These are phyloP conservation scores for Brassica cretica DNA, from an alignment of 345 rosid genomes.

Conservation along the genomic window DNA sequence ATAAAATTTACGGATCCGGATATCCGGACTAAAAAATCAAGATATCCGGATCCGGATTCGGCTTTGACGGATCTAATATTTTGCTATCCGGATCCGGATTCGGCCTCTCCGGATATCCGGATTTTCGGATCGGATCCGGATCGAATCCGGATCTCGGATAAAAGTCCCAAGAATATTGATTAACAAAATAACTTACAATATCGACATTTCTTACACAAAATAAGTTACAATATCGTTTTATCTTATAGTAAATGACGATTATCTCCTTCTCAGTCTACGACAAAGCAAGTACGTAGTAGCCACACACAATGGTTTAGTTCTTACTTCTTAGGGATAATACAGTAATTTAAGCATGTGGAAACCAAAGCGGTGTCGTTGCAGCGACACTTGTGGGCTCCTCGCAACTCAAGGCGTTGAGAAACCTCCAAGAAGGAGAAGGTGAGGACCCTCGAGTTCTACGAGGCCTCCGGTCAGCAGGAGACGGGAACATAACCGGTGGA, in stretches of 20 bases:
- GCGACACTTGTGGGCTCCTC: slow-evolving; percentile 56
- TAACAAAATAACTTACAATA: slow-evolving; percentile 25
- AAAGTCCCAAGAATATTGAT: too few species aligned
- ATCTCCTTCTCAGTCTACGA: background rate
- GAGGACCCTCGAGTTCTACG: slow-evolving; percentile 34
- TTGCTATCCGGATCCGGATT: too few species aligned
- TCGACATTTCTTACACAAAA: slow-evolving; percentile 17
- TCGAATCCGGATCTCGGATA: too few species aligned
- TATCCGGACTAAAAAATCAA: too few species aligned
- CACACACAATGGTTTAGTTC: background rate
- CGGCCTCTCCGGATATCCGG: too few species aligned
- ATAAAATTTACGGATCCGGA: too few species aligned
- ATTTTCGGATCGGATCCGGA: too few species aligned
- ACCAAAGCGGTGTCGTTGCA: slow-evolving; percentile 52
- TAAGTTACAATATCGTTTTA: slow-evolving; percentile 18
- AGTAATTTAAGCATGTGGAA: slow-evolving; percentile 36
- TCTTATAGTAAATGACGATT: slow-evolving; percentile 6
- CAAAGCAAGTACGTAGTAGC: slow-evolving; percentile 16
- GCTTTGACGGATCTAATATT: too few species aligned
- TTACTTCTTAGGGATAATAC: background rate
- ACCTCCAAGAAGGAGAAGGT: slow-evolving; percentile 47
- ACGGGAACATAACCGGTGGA: slow-evolving; percentile 45
- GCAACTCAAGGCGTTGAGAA: slow-evolving; percentile 70
- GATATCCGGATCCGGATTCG: too few species aligned
- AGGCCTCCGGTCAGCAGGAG: slow-evolving; percentile 38